Evolutionary conservation across 225 moss, liverwort and hornwort species (phyloP).

Genomic region (Marchantia polymorpha): DNA sequence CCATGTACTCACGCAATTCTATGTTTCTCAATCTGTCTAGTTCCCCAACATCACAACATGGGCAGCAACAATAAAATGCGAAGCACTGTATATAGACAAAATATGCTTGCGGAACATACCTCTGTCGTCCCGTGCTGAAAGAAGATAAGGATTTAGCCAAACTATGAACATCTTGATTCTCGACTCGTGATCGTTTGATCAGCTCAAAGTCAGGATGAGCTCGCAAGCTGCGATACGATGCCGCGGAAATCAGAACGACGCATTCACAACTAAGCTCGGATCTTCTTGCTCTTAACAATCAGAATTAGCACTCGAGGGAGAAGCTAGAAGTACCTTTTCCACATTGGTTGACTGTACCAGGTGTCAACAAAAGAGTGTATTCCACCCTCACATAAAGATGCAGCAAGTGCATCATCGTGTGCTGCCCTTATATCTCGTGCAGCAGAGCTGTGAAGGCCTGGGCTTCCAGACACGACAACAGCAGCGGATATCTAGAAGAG

Average conservation of each 20-base stretch:
- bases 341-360: slow-evolving; percentile 84
- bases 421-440: slow-evolving; percentile 51
- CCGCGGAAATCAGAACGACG: not conserved
- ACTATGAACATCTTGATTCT: slow-evolving; percentile 44
- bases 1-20: not conserved
- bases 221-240: slow-evolving; percentile 51
- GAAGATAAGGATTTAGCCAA: slow-evolving; percentile 60
- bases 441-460: slow-evolving; percentile 57
- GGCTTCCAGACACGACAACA: slow-evolving; percentile 84
- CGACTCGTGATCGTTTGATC: slow-evolving; percentile 47
- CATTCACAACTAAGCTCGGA: not conserved
- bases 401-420: slow-evolving; percentile 63
- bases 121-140: slow-evolving; percentile 76
- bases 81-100: not conserved
- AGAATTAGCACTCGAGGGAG: too few species aligned
- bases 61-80: not conserved
- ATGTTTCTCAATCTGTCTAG: not conserved
- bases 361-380: slow-evolving; percentile 65
- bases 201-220: slow-evolving; percentile 70
- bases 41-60: not conserved
- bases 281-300: not conserved
- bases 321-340: slow-evolving; percentile 62
- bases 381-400: slow-evolving; percentile 51
- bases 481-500: slow-evolving; percentile 60
- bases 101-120: slow-evolving; percentile 41